Evolutionary conservation across 306 rosid genomes (phyloP).

Genomic region (Vigna radiata): DNA sequence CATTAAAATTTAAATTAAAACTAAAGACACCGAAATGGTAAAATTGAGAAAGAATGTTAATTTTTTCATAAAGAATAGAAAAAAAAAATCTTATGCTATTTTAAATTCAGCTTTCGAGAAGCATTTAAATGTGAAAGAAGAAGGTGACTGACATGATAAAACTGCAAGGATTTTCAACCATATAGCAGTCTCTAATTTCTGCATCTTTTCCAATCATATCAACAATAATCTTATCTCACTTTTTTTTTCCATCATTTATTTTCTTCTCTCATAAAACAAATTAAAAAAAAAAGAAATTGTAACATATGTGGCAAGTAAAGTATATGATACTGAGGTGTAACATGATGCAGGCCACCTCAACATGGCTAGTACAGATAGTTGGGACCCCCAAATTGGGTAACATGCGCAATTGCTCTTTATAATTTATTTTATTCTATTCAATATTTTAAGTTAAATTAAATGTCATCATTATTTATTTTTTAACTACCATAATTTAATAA

Average conservation of each 20-base stretch:
- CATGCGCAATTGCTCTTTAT: not conserved
- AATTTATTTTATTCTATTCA: not conserved
- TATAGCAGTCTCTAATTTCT: not conserved
- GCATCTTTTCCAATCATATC: not conserved
- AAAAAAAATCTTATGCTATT: too few relatives aligned
- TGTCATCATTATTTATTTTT: not conserved
- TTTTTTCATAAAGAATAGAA: too few relatives aligned
- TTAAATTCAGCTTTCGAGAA: too few relatives aligned
- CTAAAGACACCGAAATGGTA: not conserved
- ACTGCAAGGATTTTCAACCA: not conserved
- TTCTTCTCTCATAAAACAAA: not conserved
- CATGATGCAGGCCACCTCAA: slow-evolving; percentile 22
- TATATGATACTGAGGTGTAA: not conserved
- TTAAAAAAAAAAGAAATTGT: not conserved
- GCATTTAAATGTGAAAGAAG: not conserved
- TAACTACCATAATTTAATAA: not conserved
- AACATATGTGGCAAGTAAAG: not conserved
- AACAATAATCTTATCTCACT: not conserved
- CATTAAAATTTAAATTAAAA: too few relatives aligned
- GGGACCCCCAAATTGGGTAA: slow-evolving; percentile 45
- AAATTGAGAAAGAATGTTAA: too few relatives aligned
- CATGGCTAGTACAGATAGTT: slow-evolving; percentile 13
- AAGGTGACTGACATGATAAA: not conserved
- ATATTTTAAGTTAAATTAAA: not conserved
- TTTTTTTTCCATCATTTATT: not conserved